A percentile compares a stretch with the other conserved stretches of the same genome.
Evolutionary conservation across 2,329 filamentous ascomycete genomes (phyloP).

Genomic region (Clonostachys chloroleuca): DNA sequence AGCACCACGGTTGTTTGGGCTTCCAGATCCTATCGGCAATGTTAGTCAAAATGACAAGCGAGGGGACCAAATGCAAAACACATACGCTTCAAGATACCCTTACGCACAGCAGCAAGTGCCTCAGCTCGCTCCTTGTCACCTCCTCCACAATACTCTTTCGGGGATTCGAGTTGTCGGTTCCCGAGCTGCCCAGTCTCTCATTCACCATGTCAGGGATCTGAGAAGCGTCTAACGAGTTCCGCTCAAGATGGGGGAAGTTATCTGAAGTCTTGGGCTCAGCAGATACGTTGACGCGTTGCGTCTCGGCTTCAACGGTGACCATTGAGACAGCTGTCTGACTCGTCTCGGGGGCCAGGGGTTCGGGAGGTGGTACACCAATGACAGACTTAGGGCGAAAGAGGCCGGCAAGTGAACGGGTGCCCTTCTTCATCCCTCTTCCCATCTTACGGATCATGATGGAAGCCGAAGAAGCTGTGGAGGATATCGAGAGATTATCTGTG

Average conservation of each 20-base stretch:
- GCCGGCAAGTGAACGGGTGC: slow-evolving; percentile 83
- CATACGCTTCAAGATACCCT: slow-evolving; percentile 90
- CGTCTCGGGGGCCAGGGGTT: slow-evolving; percentile 59
- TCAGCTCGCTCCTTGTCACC: slow-evolving; percentile 88
- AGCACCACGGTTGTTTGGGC: slow-evolving; percentile 58
- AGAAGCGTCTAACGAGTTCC: slow-evolving; percentile 70
- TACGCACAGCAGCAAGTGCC: slow-evolving; percentile 85
- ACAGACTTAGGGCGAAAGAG: slow-evolving; percentile 94
- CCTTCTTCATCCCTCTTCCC: slow-evolving; percentile 97
- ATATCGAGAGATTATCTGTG: slow-evolving; percentile 90
- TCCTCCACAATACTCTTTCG: slow-evolving; percentile 88
- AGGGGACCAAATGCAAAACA: slow-evolving; percentile 2
- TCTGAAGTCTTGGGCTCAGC: slow-evolving; percentile 61
- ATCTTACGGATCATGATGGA: slow-evolving; percentile 97
- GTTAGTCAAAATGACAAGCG: slow-evolving; percentile 6
- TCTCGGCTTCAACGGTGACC: slow-evolving; percentile 92
- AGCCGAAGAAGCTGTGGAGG: slow-evolving; percentile 83
- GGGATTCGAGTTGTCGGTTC: slow-evolving; percentile 56
- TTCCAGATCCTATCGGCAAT: slow-evolving; percentile 54
- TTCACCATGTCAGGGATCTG: slow-evolving; percentile 35
- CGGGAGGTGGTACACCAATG: slow-evolving; percentile 70
- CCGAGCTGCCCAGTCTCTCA: slow-evolving; percentile 51
- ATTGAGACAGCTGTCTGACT: slow-evolving; percentile 87
- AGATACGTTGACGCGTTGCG: slow-evolving; percentile 77
- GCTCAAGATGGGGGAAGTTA: slow-evolving; percentile 78